phyloP scores from a whole-genome alignment of 495 filamentous ascomycete species.

The Durotheca rogersii region DNA sequence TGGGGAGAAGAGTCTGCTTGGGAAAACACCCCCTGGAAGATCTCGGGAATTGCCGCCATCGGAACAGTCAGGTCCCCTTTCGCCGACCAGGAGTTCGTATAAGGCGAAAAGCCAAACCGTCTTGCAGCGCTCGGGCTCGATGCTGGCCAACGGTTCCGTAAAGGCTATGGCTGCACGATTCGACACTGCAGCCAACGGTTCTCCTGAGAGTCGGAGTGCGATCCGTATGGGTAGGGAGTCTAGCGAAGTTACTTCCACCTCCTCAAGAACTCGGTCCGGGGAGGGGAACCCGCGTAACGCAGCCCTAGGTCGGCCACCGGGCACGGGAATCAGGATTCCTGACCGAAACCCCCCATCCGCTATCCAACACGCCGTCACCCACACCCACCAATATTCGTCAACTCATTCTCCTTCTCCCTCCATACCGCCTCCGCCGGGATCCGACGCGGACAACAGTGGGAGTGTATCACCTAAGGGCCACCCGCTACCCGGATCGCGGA shows the following conservation, averaged over 20 bases:
- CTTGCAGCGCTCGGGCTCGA: constrained; percentile 23
- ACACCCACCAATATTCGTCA: no score
- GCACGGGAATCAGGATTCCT: constrained; percentile 32
- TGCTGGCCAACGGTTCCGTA: constrained; percentile 35
- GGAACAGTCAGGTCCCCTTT: neutral
- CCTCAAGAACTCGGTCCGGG: constrained; percentile 1
- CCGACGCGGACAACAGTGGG: constrained; percentile 5
- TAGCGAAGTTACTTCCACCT: no score
- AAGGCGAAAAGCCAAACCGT: neutral
- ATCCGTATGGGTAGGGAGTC: constrained; percentile 1
- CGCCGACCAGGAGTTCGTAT: constrained; percentile 3
- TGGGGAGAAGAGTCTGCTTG: constrained; percentile 13
- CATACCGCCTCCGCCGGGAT: constrained; percentile 1
- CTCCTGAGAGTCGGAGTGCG: neutral
- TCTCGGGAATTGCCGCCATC: neutral
- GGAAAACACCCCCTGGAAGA: neutral
- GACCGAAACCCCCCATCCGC: no score
- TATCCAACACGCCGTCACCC: no score
- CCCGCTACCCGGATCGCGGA: constrained; percentile 38
- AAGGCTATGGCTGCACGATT: constrained; percentile 49
- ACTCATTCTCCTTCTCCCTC: constrained; percentile 16
- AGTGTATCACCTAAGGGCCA: constrained; percentile 9
- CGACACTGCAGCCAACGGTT: constrained; percentile 33
- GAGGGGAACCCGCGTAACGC: constrained; percentile 9
- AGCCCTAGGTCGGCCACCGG: constrained; percentile 19